Evolutionary conservation across 2,329 filamentous ascomycete genomes (phyloP).

Genomic region (Phoma herbarum): DNA sequence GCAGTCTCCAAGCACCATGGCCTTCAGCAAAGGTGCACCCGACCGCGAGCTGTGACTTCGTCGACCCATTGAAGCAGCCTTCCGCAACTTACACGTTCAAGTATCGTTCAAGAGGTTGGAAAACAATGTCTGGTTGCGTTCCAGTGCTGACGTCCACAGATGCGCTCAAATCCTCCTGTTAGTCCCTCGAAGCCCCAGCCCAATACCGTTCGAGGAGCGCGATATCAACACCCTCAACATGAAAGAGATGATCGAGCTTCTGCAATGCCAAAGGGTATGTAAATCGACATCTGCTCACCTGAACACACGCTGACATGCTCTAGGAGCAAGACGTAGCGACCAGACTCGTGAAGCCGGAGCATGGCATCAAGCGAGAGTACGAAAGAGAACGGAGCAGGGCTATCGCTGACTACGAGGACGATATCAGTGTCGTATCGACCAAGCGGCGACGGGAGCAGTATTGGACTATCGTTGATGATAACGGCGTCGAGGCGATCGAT

Average conservation of each 20-base stretch:
- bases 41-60: not conserved
- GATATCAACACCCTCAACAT: constrained; percentile 21
- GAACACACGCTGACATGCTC: not conserved
- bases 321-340: constrained; percentile 11
- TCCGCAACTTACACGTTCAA: constrained; percentile 33
- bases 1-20: not conserved
- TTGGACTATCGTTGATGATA: constrained; percentile 15
- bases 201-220: constrained; percentile 29
- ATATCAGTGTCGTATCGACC: constrained; percentile 20
- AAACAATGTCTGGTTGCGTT: not conserved
- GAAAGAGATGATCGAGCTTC: constrained; percentile 31
- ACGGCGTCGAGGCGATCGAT: constrained; percentile 30
- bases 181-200: constrained; percentile 41
- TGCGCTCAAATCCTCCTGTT: constrained; percentile 46
- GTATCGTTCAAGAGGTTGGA: constrained; percentile 35
- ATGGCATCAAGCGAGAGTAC: constrained; percentile 21
- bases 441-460: constrained; percentile 18
- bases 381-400: constrained; percentile 18
- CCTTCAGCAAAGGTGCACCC: fast-evolving
- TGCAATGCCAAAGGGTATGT: constrained; percentile 27
- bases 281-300: not conserved
- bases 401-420: constrained; percentile 5
- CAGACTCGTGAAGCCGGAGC: constrained; percentile 18
- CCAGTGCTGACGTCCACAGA: constrained; percentile 15
- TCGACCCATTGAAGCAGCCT: not conserved